Percentiles rank a stretch among this genome's conserved stretches.
Evolutionary conservation across 306 rosid genomes (phyloP).

Genomic region (Gleditsia sinensis): DNA sequence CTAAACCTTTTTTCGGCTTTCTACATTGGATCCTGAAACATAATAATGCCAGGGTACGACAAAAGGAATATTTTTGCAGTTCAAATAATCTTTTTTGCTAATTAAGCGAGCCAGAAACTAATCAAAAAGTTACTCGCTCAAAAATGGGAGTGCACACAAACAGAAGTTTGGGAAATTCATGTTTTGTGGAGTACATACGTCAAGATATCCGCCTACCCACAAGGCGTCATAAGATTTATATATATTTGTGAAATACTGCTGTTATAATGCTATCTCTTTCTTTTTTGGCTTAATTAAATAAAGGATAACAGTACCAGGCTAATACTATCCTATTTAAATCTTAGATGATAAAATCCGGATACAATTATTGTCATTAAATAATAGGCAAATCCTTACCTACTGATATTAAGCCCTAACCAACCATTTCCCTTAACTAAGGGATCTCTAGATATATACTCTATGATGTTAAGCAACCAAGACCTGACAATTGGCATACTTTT

Average conservation of each 20-base stretch:
- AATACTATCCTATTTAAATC: conserved; percentile 12
- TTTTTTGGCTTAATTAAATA: neutral
- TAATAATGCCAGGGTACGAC: conserved; percentile 10
- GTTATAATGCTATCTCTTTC: neutral
- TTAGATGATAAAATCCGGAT: neutral
- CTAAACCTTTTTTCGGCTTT: neutral
- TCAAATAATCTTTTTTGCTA: neutral
- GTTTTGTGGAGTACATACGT: neutral
- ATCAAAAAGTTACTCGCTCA: neutral
- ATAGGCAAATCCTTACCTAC: conserved; percentile 51
- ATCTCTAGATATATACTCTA: conserved; percentile 44
- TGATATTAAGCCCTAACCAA: conserved; percentile 68
- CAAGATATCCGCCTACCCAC: neutral
- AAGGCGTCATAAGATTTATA: neutral
- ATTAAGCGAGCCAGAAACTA: neutral
- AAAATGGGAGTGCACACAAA: neutral
- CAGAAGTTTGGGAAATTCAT: neutral
- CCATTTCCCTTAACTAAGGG: conserved; percentile 45
- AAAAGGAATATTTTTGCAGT: neutral
- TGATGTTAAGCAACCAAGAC: conserved; percentile 51
- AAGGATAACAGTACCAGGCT: neutral
- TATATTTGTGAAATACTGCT: neutral
- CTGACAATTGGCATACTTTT: conserved; percentile 37
- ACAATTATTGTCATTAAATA: conserved; percentile 28
- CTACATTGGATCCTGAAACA: neutral